Percentiles rank a stretch among this genome's conserved stretches.
Evolutionary conservation across 768 basidiomycete species (phyloP).

Genomic region (Collybia mongolica): DNA sequence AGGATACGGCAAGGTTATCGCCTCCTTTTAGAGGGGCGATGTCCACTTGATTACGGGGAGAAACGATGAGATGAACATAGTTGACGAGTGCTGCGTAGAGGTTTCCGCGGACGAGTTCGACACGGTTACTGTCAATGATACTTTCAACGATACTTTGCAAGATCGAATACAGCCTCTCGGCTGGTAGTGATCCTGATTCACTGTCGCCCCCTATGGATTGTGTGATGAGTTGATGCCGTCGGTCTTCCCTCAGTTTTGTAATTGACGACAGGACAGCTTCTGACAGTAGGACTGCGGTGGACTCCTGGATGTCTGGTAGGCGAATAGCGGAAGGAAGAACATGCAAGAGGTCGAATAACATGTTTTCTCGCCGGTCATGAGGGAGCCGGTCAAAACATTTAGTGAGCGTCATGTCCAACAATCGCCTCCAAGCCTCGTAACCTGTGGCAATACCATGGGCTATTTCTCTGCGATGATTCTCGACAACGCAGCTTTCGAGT

Average conservation of each 20-base stretch:
- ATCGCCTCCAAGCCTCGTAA: conserved; percentile 81
- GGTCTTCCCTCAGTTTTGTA: conserved; percentile 85
- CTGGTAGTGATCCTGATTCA: conserved; percentile 69
- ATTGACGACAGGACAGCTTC: conserved; percentile 80
- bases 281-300: conserved; percentile 79
- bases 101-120: conserved; percentile 89
- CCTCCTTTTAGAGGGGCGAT: background rate
- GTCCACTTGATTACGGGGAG: conserved; percentile 21
- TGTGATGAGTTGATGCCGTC: conserved; percentile 65
- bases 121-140: conserved; percentile 70
- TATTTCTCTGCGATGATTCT: conserved; percentile 86
- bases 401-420: conserved; percentile 82
- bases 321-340: conserved; percentile 72
- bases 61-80: conserved; percentile 75
- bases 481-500: conserved; percentile 78
- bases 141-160: conserved; percentile 75
- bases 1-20: conserved; percentile 20
- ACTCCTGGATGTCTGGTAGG: conserved; percentile 62
- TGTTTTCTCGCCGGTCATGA: conserved; percentile 79
- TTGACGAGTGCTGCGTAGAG: conserved; percentile 91
- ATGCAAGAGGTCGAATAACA: conserved; percentile 88
- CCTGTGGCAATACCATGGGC: conserved; percentile 65
- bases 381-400: conserved; percentile 86
- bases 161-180: conserved; percentile 75
- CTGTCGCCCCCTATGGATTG: conserved; percentile 64